Evolutionary conservation across 208 protist species (phyloP).

Genomic region (Lotmaria passim): DNA sequence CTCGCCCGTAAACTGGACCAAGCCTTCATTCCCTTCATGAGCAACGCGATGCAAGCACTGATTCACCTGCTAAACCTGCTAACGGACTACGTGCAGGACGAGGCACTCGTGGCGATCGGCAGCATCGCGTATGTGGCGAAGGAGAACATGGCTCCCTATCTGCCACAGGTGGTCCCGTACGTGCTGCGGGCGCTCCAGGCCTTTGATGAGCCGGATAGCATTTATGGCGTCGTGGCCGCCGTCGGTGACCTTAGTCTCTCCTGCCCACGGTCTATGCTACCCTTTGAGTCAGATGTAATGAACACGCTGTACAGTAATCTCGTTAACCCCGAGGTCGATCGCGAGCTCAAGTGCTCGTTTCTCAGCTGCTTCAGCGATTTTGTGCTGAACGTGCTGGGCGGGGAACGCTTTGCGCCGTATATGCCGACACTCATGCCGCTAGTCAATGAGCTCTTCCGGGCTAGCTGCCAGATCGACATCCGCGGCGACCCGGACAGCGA

Average conservation of each 20-base stretch:
- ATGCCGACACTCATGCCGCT: constrained; percentile 83
- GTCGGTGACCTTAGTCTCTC: constrained; percentile 95
- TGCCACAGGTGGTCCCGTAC: constrained; percentile 83
- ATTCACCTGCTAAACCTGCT: constrained; percentile 59
- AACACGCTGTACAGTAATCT: constrained; percentile 83
- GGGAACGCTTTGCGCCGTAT: constrained; percentile 88
- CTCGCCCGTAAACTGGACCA: constrained; percentile 74
- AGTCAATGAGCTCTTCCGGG: constrained; percentile 67
- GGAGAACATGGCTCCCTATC: constrained; percentile 78
- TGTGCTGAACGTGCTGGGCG: constrained; percentile 91
- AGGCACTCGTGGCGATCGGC: constrained; percentile 94
- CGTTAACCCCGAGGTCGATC: constrained; percentile 74
- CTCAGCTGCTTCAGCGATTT: constrained; percentile 96
- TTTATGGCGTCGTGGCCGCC: constrained; percentile 87
- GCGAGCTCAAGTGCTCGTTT: constrained; percentile 95
- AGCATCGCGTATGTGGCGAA: constrained; percentile 88
- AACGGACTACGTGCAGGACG: constrained; percentile 89
- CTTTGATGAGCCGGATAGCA: constrained; percentile 85
- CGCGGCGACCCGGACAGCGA: constrained; percentile 73
- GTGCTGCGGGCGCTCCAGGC: constrained; percentile 76
- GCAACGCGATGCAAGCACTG: constrained; percentile 62
- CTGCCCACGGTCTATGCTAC: constrained; percentile 65
- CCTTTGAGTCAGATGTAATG: constrained; percentile 87
- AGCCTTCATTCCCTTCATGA: constrained; percentile 51
- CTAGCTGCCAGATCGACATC: constrained; percentile 66